Percentiles rank a stretch among this genome's conserved stretches.
These are phyloP conservation scores for Coniella vitis DNA, from an alignment of 2,329 filamentous ascomycete genomes.

Conservation along the genomic window DNA sequence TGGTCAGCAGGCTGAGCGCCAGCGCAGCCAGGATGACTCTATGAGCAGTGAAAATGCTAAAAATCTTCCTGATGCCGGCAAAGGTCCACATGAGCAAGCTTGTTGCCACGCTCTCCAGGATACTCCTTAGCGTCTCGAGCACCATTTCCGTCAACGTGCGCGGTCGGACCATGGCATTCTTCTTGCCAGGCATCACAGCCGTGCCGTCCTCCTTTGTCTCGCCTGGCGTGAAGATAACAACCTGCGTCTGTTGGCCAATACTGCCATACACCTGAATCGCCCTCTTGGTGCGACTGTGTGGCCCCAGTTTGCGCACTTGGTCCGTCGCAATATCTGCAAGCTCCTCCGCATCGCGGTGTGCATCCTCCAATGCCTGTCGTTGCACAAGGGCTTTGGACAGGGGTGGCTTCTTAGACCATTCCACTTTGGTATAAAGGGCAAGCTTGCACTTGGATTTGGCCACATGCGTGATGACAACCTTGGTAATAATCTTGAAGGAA, in stretches of 20 bases:
- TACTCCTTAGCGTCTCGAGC: conserved; percentile 64
- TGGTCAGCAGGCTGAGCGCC: conserved; percentile 61
- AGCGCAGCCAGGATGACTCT: conserved; percentile 66
- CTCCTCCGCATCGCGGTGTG: conserved; percentile 64
- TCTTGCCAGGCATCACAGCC: conserved; percentile 39
- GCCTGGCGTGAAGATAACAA: conserved; percentile 52
- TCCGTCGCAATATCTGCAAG: conserved; percentile 70
- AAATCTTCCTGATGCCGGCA: conserved; percentile 56
- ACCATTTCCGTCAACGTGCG: conserved; percentile 62
- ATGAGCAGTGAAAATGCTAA: conserved; percentile 65
- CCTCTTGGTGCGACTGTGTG: conserved; percentile 67
- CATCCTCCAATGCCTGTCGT: conserved; percentile 68
- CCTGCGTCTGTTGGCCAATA: conserved; percentile 61
- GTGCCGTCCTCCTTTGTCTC: conserved; percentile 25
- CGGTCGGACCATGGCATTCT: conserved; percentile 47
- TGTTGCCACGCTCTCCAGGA: conserved; percentile 67
- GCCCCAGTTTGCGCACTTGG: conserved; percentile 67
- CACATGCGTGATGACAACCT: conserved; percentile 89
- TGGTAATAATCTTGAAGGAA: conserved; percentile 76
- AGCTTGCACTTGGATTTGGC: conserved; percentile 90
- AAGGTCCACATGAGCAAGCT: conserved; percentile 73
- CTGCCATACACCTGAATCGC: conserved; percentile 75
- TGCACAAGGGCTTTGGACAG: conserved; percentile 57
- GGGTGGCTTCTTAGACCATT: conserved; percentile 67
- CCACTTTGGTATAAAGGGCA: conserved; percentile 78